phyloP scores from a whole-genome alignment of 306 rosid species.

The Prinsepia uniflora region DNA sequence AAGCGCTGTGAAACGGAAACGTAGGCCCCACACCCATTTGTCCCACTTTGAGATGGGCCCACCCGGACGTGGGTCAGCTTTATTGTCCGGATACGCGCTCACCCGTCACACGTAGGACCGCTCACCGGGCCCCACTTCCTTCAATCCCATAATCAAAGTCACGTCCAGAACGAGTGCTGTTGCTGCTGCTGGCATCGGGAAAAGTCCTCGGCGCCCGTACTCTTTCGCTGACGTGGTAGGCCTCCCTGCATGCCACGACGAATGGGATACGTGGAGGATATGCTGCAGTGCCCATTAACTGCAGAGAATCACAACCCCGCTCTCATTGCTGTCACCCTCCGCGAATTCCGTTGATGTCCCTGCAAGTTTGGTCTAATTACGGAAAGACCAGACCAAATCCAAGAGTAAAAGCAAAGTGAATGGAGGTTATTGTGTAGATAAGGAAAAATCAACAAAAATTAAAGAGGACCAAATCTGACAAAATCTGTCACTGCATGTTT shows the following conservation, averaged over 20 bases:
- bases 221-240: conserved; percentile 26
- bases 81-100: conserved; percentile 18
- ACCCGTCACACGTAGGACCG: conserved; percentile 41
- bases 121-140: neutral
- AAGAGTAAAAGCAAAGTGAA: conserved; percentile 11
- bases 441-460: neutral
- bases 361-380: neutral
- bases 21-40: conserved; percentile 33
- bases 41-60: conserved; percentile 5
- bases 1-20: conserved; percentile 21
- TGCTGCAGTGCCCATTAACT: conserved; percentile 1
- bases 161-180: conserved; percentile 16
- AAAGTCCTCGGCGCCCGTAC: neutral
- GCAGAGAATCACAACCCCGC: neutral
- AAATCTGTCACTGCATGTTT: conserved; percentile 22
- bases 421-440: neutral
- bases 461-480: conserved; percentile 15
- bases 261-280: conserved; percentile 17
- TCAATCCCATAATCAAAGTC: neutral
- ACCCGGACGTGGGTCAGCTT: conserved; percentile 25
- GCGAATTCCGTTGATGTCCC: neutral
- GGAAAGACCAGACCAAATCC: conserved; percentile 19
- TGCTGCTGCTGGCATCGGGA: neutral
- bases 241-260: neutral
- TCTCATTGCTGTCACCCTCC: neutral